Evolutionary conservation across 2,329 filamentous ascomycete genomes (phyloP), one percentile per base, ranked within the genome.

Genomic region (Myriosclerotinia scirpicola): DNA sequence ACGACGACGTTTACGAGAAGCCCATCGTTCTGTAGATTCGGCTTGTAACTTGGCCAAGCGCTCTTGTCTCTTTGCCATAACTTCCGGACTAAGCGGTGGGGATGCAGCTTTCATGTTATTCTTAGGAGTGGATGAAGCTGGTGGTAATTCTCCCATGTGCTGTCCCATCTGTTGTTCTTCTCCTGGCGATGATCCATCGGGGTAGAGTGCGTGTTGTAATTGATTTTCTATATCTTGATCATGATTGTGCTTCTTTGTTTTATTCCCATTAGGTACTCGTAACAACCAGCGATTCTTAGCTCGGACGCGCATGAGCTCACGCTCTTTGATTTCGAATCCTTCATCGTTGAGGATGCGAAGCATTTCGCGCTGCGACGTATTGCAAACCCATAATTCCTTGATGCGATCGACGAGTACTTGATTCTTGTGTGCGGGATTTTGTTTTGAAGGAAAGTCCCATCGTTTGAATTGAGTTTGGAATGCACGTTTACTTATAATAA

Each of bases 391-490:
- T 73, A 95, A 81, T 78, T 93, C 85, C 74, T 87, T 88, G 68
- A 94, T 84, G 40, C 91, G 86, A 22, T 83, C 84, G 52, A 91
- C 85, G 9, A 94, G 83, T 34, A 80, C 81, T 17, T 82, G 80
- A 75, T 92, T 89, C 74, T 90, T 90, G 75, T 92, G 86, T 1
- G 88, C 87, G 0, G 87, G 87, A 68, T 88, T 87, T 71, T 90
- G 87, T 76, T 92, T 92, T 67, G 84, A 85, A 17, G 91, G 90
- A 72, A 95, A 94, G 9, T 86, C 84, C 92, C 92, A 95, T 76
- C 86, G 83, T 74, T 87, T 89, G 78, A 93, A 91, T 72, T 92
- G 89, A 4, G 83, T 87, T 77, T 92, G 90, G 69, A 89, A 92
- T 54, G 89, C 88, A 68, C 90, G 87, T 80, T 91, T 92, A 77